A percentile compares a stretch with the other conserved stretches of the same genome.
Evolutionary conservation across 225 moss, liverwort and hornwort species (phyloP).

Genomic region (Bryum argenteum): DNA sequence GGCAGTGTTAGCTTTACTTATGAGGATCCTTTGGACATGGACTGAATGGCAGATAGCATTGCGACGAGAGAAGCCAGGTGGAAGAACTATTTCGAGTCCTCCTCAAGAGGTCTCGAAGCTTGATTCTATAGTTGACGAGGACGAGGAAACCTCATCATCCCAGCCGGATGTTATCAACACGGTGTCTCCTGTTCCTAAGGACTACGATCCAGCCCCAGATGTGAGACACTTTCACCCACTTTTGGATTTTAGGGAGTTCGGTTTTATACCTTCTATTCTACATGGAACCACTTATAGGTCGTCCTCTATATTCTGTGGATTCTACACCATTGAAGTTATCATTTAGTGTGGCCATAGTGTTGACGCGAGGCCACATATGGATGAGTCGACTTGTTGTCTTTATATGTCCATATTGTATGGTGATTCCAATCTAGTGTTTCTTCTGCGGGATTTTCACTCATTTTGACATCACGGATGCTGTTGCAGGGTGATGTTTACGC

Average conservation of each 20-base stretch:
- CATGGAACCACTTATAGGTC: too few species aligned
- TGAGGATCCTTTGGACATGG: not conserved
- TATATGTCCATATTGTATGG: not conserved
- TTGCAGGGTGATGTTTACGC: constrained; percentile 93
- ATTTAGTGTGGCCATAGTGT: not conserved
- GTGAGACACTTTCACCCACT: constrained; percentile 36
- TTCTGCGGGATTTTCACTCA: not conserved
- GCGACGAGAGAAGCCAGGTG: constrained; percentile 68
- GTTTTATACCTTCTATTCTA: not conserved
- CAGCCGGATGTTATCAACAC: constrained; percentile 14
- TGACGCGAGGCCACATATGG: not conserved
- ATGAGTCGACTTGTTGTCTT: not conserved
- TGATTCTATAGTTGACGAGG: constrained; percentile 39
- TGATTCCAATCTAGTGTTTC: not conserved
- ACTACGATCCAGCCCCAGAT: constrained; percentile 53
- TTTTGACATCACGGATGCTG: not conserved
- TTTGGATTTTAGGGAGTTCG: not conserved
- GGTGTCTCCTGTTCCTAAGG: constrained; percentile 37
- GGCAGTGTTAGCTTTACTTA: not conserved
- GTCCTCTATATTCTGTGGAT: too few species aligned
- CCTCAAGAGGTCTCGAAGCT: constrained; percentile 37
- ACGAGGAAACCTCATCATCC: constrained; percentile 37
- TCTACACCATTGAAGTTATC: not conserved
- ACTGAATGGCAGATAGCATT: constrained; percentile 75
- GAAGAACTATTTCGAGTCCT: constrained; percentile 31